These are phyloP conservation scores for Chlorella ohadii DNA, from an alignment of 139 green algal genomes.

Conservation along the genomic window DNA sequence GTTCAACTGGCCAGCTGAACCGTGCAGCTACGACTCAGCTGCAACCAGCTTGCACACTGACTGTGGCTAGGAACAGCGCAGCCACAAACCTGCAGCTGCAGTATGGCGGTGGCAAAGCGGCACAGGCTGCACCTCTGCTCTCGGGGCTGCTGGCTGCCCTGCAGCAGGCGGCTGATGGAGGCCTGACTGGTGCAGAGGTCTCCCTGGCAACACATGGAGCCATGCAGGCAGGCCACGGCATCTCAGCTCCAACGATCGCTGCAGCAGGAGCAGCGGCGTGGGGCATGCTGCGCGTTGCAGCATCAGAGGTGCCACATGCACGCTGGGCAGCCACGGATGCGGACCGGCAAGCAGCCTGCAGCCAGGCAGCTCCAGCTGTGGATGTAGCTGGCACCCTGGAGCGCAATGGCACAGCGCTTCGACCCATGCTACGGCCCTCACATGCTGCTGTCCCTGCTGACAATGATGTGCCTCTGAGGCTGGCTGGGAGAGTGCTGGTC, in stretches of 20 bases:
- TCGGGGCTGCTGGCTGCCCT: too few relatives aligned
- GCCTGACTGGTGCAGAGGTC: too few relatives aligned
- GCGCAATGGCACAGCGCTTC: not conserved
- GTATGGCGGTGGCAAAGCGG: too few relatives aligned
- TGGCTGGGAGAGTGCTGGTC: not conserved
- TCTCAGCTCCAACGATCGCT: too few relatives aligned
- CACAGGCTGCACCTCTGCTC: too few relatives aligned
- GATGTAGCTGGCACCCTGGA: not conserved
- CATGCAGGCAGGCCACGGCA: too few relatives aligned
- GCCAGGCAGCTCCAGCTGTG: not conserved
- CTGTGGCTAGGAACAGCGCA: not conserved
- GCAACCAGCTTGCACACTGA: not conserved
- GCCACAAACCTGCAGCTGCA: too few relatives aligned
- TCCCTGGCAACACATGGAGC: too few relatives aligned
- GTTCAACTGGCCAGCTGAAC: not conserved
- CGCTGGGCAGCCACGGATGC: not conserved
- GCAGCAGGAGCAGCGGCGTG: not conserved
- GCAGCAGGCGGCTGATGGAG: too few relatives aligned
- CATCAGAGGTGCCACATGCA: not conserved
- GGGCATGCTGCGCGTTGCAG: conserved; percentile 13
- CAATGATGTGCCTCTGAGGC: not conserved
- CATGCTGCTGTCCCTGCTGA: too few relatives aligned
- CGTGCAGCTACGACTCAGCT: too few relatives aligned
- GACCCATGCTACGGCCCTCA: not conserved
- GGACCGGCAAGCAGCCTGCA: not conserved